A percentile compares a stretch with the other conserved stretches of the same genome.
phyloP scores from a whole-genome alignment of 441 rosid species.

The Iberis amara region DNA sequence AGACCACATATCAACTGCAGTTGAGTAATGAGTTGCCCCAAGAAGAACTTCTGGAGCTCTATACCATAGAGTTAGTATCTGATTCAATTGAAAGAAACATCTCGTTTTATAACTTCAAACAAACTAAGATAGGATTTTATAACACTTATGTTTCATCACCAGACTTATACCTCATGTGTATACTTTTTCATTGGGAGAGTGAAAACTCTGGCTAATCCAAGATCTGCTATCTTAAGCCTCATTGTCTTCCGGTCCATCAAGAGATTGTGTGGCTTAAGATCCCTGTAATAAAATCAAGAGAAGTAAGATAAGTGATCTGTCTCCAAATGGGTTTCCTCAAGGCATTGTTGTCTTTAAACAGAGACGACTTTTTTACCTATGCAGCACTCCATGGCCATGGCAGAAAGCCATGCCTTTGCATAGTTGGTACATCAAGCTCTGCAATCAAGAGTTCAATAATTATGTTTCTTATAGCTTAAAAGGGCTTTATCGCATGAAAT shows the following conservation, averaged over 20 bases:
- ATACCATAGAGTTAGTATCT: constrained; percentile 94
- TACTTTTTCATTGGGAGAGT: constrained; percentile 65
- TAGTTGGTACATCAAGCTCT: constrained; percentile 95
- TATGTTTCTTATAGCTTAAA: neutral
- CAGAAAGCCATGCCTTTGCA: constrained; percentile 98
- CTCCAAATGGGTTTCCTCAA: neutral
- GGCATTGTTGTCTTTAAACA: neutral
- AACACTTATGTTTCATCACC: neutral
- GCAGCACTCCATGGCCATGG: constrained; percentile 93
- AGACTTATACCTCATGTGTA: constrained; percentile 60
- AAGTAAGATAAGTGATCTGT: neutral
- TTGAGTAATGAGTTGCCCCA: constrained; percentile 96
- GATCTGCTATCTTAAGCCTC: constrained; percentile 92
- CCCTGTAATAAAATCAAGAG: constrained; percentile 38
- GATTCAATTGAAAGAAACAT: constrained; percentile 18
- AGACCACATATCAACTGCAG: constrained; percentile 98
- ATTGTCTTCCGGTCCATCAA: constrained; percentile 74
- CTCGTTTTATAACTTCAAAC: neutral
- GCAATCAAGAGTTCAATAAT: constrained; percentile 13
- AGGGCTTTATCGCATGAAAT: neutral
- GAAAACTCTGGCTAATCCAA: constrained; percentile 83
- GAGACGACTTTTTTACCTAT: constrained; percentile 48
- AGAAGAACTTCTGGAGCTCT: constrained; percentile 93
- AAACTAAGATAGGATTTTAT: neutral
- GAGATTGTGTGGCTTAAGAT: constrained; percentile 94